phyloP scores from a whole-genome alignment of 2,329 filamentous ascomycete genomes.

The Penicillium sp. region DNA sequence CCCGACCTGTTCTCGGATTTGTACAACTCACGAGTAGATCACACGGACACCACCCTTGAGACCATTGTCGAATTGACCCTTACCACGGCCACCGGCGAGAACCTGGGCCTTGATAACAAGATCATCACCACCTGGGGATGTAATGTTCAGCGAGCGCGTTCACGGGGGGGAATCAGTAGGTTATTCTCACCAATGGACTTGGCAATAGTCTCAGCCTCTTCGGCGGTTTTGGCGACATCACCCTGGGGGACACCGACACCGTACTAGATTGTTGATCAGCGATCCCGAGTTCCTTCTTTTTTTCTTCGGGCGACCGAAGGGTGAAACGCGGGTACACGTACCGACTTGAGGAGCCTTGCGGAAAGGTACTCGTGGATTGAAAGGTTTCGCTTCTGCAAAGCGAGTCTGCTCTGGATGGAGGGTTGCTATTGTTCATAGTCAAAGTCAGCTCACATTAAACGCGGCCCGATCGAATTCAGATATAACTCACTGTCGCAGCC shows the following conservation, averaged over 20 bases:
- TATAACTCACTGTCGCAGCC: slow-evolving; percentile 67
- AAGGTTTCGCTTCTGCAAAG: slow-evolving; percentile 76
- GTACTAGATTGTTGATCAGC: slow-evolving; percentile 60
- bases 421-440: slow-evolving; percentile 49
- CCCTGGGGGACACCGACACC: slow-evolving; percentile 91
- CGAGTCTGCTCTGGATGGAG: slow-evolving; percentile 52
- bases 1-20: not conserved
- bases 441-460: slow-evolving; percentile 10
- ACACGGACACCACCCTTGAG: slow-evolving; percentile 98
- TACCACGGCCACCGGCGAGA: slow-evolving; percentile 93
- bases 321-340: slow-evolving; percentile 34
- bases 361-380: slow-evolving; percentile 99
- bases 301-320: slow-evolving; percentile 13
- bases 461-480: slow-evolving; percentile 10
- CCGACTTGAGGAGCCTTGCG: slow-evolving; percentile 76
- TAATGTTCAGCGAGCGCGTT: slow-evolving; percentile 17
- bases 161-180: not conserved
- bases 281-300: slow-evolving; percentile 1
- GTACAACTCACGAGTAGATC: slow-evolving; percentile 76
- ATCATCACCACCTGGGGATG: slow-evolving; percentile 66
- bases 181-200: slow-evolving; percentile 70
- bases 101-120: slow-evolving; percentile 99
- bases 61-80: slow-evolving; percentile 96
- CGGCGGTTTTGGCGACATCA: slow-evolving; percentile 73
- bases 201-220: slow-evolving; percentile 88